Conservation (phyloP, 768 basidiomycete genomes). For the Suillus americanus region DNA sequence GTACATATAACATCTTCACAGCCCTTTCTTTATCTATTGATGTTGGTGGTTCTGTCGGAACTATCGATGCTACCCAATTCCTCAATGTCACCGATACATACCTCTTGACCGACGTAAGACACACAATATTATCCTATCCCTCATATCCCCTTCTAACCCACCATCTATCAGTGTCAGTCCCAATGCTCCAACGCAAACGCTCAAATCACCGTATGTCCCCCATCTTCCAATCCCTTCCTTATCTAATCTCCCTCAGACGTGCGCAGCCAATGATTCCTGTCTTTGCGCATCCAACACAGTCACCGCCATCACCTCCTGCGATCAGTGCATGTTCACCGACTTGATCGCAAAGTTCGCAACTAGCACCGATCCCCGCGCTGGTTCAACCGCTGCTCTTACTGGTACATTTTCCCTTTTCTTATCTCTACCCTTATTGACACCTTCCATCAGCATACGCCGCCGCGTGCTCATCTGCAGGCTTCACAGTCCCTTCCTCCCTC, state of each 20-base stretch:
- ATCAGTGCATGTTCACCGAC: conserved; percentile 65
- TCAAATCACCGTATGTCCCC: conserved; percentile 24
- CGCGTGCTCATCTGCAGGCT: conserved; percentile 42
- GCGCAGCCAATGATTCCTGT: conserved; percentile 48
- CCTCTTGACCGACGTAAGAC: conserved; percentile 31
- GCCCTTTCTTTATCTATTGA: conserved; percentile 51
- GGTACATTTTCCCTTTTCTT: conserved; percentile 38
- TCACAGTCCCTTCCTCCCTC: conserved; percentile 38
- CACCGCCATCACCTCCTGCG: conserved; percentile 46
- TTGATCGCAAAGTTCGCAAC: conserved; percentile 51
- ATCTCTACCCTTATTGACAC: conserved; percentile 11
- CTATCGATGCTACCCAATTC: conserved; percentile 43
- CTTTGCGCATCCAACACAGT: conserved; percentile 51
- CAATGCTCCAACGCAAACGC: conserved; percentile 26
- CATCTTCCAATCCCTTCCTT: not conserved
- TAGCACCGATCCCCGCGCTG: conserved; percentile 52
- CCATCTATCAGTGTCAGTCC: conserved; percentile 21
- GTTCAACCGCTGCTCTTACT: conserved; percentile 55
- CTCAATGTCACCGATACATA: conserved; percentile 37
- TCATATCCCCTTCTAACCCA: conserved; percentile 26
- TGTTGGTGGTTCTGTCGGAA: conserved; percentile 36
- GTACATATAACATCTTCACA: conserved; percentile 4
- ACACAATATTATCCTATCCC: not conserved
- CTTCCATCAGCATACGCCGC: conserved; percentile 49
- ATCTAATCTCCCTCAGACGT: conserved; percentile 37